phyloP scores from a whole-genome alignment of 768 basidiomycete species.

The Daedalea quercina region DNA sequence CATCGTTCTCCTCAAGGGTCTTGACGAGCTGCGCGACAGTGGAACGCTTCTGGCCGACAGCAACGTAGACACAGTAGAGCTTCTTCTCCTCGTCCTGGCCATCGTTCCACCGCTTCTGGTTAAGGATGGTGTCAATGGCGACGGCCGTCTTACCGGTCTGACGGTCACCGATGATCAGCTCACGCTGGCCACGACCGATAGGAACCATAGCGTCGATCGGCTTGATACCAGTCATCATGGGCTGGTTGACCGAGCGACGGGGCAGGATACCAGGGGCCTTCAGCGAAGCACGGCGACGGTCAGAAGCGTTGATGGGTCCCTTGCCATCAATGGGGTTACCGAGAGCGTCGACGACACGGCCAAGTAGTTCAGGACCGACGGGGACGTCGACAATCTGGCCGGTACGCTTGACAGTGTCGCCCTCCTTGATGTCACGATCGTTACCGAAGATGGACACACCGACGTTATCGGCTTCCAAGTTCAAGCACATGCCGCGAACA shows the following conservation, averaged over 20 bases:
- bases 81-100: conserved; percentile 96
- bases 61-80: conserved; percentile 99
- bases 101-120: conserved; percentile 99
- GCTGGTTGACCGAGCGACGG: conserved; percentile 99
- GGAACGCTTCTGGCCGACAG: conserved; percentile 98
- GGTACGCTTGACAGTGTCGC: conserved; percentile 99
- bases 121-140: conserved; percentile 99
- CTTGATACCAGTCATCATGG: conserved; percentile 99
- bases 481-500: conserved; percentile 99
- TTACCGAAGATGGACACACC: conserved; percentile 99
- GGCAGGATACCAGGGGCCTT: conserved; percentile 99
- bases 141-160: conserved; percentile 99
- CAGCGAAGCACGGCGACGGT: conserved; percentile 94
- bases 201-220: conserved; percentile 99
- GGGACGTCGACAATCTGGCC: conserved; percentile 99
- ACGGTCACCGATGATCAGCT: conserved; percentile 99
- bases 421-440: conserved; percentile 98
- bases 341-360: conserved; percentile 98
- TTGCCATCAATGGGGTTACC: conserved; percentile 99
- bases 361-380: conserved; percentile 93
- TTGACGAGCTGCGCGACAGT: conserved; percentile 99
- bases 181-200: conserved; percentile 99
- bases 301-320: conserved; percentile 89
- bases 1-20: conserved; percentile 99
- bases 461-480: conserved; percentile 99